Base-by-base conservation (phyloP, 139 green algal genomes). In the Diplosphaera chodatii region DNA sequence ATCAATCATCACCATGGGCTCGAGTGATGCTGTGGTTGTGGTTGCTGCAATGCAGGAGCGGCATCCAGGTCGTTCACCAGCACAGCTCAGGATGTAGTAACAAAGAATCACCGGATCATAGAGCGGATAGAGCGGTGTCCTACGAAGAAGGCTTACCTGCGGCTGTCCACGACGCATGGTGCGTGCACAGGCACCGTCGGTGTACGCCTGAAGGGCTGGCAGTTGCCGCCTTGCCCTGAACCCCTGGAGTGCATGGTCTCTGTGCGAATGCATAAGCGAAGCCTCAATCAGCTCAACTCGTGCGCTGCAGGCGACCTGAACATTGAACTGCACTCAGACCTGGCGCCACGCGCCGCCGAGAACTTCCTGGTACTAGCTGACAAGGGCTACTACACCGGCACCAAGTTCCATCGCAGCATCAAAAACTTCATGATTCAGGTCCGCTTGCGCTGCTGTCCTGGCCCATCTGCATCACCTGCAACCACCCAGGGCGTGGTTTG, bases 341-440 rank as follows among this genome's bases (percentile, higher is more conserved):
- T 96, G 15, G 84, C 73, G 27, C 93, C 93, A 1, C 69, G 83
- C 41, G 94, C 94, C 27, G 97, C 90, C 77, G 95, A 99, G 75
- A 99, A 99, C 86, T 99, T 98, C 79, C 66, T 99, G 25, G 87
- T 83, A 21, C 85, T 98, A 64, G 86, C 78, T 20, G 86, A 91
- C 73, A 82, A 85, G 87, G 91, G 55, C 37, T 99, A 98, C 86
- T 99, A 98, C 82, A 77, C 91, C 30, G 82, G 72, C 65, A 91
- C 84, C 1, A 40, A 85, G 3, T 99, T 99, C 77, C 95, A 98
- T 84, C 81, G 94, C 30, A 89, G 63, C 76, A 97, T 99, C 70
- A 88, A 87, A 63, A 96, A 97, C 84, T 98, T 98, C 78, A 97
- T 98, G 93, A 85, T 94, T 16, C 89, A 94, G 84, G 85, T 85